These are phyloP conservation scores for Smittium culicis DNA, from an alignment of 371 early-diverging fungal genomes.

Conservation along the genomic window DNA sequence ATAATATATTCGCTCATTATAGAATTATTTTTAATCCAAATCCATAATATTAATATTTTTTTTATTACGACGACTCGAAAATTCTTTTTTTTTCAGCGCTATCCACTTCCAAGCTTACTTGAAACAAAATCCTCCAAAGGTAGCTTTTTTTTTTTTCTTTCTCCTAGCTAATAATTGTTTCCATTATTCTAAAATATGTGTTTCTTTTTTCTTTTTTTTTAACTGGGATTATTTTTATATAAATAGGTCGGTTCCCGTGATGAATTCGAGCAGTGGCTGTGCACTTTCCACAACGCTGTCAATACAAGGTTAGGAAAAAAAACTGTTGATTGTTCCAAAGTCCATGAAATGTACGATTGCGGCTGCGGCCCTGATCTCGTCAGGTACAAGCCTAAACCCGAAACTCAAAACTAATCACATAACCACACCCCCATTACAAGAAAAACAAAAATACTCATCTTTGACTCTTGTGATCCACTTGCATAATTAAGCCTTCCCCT, in stretches of 20 bases:
- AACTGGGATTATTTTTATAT: not conserved
- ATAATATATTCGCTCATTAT: too few species aligned
- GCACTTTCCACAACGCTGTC: conserved; percentile 91
- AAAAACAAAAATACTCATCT: too few species aligned
- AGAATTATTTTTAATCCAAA: too few species aligned
- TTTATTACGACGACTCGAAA: too few species aligned
- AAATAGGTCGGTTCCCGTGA: conserved; percentile 38
- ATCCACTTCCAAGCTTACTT: conserved; percentile 70
- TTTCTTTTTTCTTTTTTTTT: not conserved
- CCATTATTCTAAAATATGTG: not conserved
- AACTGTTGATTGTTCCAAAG: conserved; percentile 71
- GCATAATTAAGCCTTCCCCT: too few species aligned
- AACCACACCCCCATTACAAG: too few species aligned
- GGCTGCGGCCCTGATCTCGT: conserved; percentile 51
- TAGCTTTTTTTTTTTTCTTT: conserved; percentile 11
- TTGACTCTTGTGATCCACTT: too few species aligned
- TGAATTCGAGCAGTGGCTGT: conserved; percentile 81
- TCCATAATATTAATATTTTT: too few species aligned
- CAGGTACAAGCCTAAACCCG: conserved; percentile 21
- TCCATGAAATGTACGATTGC: conserved; percentile 79
- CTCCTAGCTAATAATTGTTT: not conserved
- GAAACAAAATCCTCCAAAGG: conserved; percentile 72
- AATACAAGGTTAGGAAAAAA: conserved; percentile 81
- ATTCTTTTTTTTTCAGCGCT: conserved; percentile 42
- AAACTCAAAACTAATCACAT: too few species aligned